A percentile compares a stretch with the other conserved stretches of the same genome.
phyloP scores from a whole-genome alignment of 1,284 basidiomycete species.

The Limonomyces culmigenus region DNA sequence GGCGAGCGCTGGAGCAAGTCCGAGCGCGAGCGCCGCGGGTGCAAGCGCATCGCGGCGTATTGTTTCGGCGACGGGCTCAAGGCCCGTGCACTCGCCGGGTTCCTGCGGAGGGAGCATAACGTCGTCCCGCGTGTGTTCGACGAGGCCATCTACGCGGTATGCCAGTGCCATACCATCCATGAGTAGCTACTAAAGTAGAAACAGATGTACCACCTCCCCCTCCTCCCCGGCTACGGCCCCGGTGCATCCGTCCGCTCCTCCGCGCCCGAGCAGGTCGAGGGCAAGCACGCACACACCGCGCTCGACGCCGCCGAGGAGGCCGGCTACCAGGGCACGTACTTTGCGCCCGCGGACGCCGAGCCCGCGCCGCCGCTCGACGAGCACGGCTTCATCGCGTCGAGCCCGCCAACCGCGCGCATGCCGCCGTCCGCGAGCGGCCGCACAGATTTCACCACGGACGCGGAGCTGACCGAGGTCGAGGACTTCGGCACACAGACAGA shows the following conservation, averaged over 20 bases:
- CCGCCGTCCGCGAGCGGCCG: too few species aligned
- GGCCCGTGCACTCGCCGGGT: constrained; percentile 67
- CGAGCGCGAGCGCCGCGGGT: constrained; percentile 59
- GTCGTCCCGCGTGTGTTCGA: constrained; percentile 82
- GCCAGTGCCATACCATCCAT: too few species aligned
- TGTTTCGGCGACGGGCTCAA: constrained; percentile 73
- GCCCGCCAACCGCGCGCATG: too few species aligned
- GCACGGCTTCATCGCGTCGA: constrained; percentile 8
- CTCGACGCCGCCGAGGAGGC: constrained; percentile 68
- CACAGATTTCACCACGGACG: too few species aligned
- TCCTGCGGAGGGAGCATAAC: constrained; percentile 87
- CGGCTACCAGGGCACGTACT: constrained; percentile 79
- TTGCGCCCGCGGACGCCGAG: constrained; percentile 24
- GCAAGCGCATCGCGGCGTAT: constrained; percentile 72
- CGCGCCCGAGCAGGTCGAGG: constrained; percentile 42
- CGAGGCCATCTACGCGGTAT: constrained; percentile 81
- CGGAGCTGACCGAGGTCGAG: too few species aligned
- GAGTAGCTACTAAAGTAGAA: constrained; percentile 3
- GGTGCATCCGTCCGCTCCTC: constrained; percentile 76
- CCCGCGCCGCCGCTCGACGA: constrained; percentile 4
- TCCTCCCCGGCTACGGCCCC: constrained; percentile 83
- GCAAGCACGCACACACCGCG: too few species aligned
- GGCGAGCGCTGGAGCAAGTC: constrained; percentile 70
- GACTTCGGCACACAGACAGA: too few species aligned
- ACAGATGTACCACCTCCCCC: constrained; percentile 81